Conservation (phyloP, 805 yeast genomes). For the Sugiyamaella qingdaonensis region DNA sequence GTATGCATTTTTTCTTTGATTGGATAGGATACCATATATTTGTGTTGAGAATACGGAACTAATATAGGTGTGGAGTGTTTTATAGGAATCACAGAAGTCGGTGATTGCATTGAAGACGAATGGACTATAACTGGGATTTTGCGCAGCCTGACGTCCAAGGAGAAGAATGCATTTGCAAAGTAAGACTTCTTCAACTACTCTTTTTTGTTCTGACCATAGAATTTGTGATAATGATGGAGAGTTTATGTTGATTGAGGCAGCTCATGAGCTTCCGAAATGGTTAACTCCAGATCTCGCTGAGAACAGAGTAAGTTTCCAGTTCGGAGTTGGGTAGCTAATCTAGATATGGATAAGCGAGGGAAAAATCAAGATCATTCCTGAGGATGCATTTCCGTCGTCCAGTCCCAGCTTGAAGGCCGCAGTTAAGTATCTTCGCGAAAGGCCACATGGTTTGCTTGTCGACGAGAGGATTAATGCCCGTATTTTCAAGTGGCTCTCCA, state of each 20-base stretch:
- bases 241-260: slow-evolving; percentile 47
- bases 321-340: slow-evolving; percentile 40
- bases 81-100: slow-evolving; percentile 26
- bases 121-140: slow-evolving; percentile 29
- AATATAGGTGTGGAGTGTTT: slow-evolving; percentile 18
- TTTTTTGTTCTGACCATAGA: slow-evolving; percentile 4
- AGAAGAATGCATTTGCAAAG: slow-evolving; percentile 18
- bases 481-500: slow-evolving; percentile 17
- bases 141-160: slow-evolving; percentile 16
- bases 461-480: neutral
- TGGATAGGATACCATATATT: neutral
- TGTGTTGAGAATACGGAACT: neutral
- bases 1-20: neutral
- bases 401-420: slow-evolving; percentile 5
- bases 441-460: slow-evolving; percentile 8
- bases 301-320: slow-evolving; percentile 38
- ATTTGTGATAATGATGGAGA: slow-evolving; percentile 54
- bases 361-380: slow-evolving; percentile 18
- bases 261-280: slow-evolving; percentile 46
- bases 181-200: too few relatives aligned
- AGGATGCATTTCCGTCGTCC: slow-evolving; percentile 3
- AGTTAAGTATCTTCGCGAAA: slow-evolving; percentile 3
- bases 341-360: slow-evolving; percentile 27
- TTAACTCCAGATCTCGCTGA: slow-evolving; percentile 29
- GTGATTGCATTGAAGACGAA: slow-evolving; percentile 33